Conservation (phyloP, 2,329 filamentous ascomycete genomes). For the Juglanconis sp. region DNA sequence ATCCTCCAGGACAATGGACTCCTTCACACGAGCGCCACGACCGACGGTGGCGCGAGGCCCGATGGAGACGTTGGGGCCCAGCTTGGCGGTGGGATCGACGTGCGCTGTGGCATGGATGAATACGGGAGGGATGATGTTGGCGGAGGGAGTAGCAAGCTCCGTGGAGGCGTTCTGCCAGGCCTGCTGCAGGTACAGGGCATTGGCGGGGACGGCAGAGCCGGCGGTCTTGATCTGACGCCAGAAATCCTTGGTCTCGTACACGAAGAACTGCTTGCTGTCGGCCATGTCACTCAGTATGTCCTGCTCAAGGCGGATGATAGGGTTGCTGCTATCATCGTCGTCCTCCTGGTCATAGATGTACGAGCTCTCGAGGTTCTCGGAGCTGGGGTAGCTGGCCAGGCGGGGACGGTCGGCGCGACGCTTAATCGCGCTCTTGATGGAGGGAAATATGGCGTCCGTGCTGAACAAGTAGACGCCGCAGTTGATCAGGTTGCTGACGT, state of each 20-base stretch:
- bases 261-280: conserved; percentile 96
- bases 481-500: conserved; percentile 98
- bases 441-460: conserved; percentile 93
- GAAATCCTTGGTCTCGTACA: conserved; percentile 98
- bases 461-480: conserved; percentile 98
- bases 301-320: conserved; percentile 92
- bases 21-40: conserved; percentile 87
- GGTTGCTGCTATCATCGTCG: conserved; percentile 70
- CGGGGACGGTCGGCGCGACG: conserved; percentile 87
- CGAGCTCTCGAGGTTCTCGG: conserved; percentile 79
- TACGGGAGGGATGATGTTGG: conserved; percentile 86
- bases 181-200: conserved; percentile 93
- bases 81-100: conserved; percentile 91
- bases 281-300: conserved; percentile 94
- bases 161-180: conserved; percentile 78
- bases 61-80: conserved; percentile 94
- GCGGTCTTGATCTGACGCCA: conserved; percentile 99
- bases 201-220: conserved; percentile 92
- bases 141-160: conserved; percentile 78
- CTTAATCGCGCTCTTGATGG: conserved; percentile 92
- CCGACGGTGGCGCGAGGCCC: conserved; percentile 84
- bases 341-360: conserved; percentile 42
- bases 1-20: conserved; percentile 93
- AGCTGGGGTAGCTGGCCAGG: conserved; percentile 90
- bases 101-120: conserved; percentile 91